phyloP scores from a whole-genome alignment of 1,284 basidiomycete genomes.

The Rhodotorula sp. region DNA sequence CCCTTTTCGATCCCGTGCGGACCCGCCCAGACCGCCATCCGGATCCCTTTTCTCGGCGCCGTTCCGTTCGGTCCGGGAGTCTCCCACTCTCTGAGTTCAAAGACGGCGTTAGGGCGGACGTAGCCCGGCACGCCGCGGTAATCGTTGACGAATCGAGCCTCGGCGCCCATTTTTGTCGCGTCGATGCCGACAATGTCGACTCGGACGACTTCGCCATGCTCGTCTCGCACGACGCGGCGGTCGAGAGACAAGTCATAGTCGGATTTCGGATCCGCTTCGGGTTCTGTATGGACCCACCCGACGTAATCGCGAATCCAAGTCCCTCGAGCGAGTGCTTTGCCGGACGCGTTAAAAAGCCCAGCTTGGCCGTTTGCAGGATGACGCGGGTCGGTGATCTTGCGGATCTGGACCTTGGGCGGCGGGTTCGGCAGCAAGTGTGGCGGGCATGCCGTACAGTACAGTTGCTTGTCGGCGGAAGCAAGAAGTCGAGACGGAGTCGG shows the following conservation, averaged over 20 bases:
- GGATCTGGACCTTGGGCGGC: conserved; percentile 44
- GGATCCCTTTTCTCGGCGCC: conserved; percentile 57
- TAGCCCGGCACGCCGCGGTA: conserved; percentile 65
- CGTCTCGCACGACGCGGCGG: conserved; percentile 36
- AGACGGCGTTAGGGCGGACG: conserved; percentile 68
- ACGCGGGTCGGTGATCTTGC: conserved; percentile 44
- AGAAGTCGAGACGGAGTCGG: conserved; percentile 12
- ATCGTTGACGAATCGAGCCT: conserved; percentile 83
- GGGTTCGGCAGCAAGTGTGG: conserved; percentile 20
- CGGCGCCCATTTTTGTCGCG: conserved; percentile 73
- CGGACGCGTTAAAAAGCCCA: conserved; percentile 71
- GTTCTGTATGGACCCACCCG: conserved; percentile 77
- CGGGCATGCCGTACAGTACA: conserved; percentile 21
- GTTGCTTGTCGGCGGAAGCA: neutral
- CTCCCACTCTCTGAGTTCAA: conserved; percentile 50
- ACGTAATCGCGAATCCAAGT: conserved; percentile 75
- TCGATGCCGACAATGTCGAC: conserved; percentile 58
- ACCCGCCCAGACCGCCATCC: conserved; percentile 70
- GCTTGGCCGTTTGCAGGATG: conserved; percentile 80
- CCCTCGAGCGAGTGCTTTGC: conserved; percentile 63
- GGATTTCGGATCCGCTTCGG: conserved; percentile 58
- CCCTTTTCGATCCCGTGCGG: conserved; percentile 69
- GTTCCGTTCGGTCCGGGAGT: neutral
- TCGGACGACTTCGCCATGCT: neutral
- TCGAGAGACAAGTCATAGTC: conserved; percentile 84